These are phyloP conservation scores for Coleophoma eucalyptorum DNA, from an alignment of 2,329 filamentous ascomycete genomes.

Conservation along the genomic window DNA sequence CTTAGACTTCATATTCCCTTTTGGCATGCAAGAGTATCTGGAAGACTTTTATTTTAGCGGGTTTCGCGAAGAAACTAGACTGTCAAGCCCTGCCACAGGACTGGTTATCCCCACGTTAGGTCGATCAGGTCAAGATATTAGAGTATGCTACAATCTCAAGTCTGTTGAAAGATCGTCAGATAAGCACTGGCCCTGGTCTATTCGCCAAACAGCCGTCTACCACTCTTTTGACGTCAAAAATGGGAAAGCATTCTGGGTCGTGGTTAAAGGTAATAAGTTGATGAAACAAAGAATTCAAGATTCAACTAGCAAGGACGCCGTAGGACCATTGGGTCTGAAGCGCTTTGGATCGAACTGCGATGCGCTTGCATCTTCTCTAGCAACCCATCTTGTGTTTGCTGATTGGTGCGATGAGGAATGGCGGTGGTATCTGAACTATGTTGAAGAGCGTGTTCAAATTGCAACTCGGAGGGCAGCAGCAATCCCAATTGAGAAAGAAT, in stretches of 20 bases:
- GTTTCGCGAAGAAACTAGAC: slow-evolving; percentile 25
- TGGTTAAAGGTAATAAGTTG: slow-evolving; percentile 31
- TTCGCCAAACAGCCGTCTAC: slow-evolving; percentile 32
- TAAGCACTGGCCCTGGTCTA: slow-evolving; percentile 27
- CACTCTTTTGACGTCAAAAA: slow-evolving; percentile 34
- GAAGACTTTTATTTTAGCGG: slow-evolving; percentile 33
- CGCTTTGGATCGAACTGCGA: slow-evolving; percentile 2
- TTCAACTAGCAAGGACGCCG: slow-evolving; percentile 7
- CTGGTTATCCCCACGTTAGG: slow-evolving; percentile 23
- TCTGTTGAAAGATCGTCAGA: slow-evolving; percentile 26
- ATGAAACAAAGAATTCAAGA: slow-evolving; percentile 26
- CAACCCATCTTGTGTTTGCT: slow-evolving; percentile 29
- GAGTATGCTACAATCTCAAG: slow-evolving; percentile 35
- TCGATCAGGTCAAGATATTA: slow-evolving; percentile 31
- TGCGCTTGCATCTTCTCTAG: slow-evolving; percentile 21
- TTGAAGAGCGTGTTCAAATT: slow-evolving; percentile 28
- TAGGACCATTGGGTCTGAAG: slow-evolving; percentile 2
- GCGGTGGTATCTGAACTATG: slow-evolving; percentile 35
- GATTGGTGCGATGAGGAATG: slow-evolving; percentile 36
- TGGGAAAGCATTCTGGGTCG: slow-evolving; percentile 29
- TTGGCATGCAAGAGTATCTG: slow-evolving; percentile 26
- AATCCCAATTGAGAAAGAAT: background rate
- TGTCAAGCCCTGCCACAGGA: slow-evolving; percentile 8
- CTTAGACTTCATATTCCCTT: slow-evolving; percentile 33
- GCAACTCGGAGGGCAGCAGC: slow-evolving; percentile 1